Evolutionary conservation across 331 rosid genomes (phyloP).

Genomic region (Cydonia oblonga): DNA sequence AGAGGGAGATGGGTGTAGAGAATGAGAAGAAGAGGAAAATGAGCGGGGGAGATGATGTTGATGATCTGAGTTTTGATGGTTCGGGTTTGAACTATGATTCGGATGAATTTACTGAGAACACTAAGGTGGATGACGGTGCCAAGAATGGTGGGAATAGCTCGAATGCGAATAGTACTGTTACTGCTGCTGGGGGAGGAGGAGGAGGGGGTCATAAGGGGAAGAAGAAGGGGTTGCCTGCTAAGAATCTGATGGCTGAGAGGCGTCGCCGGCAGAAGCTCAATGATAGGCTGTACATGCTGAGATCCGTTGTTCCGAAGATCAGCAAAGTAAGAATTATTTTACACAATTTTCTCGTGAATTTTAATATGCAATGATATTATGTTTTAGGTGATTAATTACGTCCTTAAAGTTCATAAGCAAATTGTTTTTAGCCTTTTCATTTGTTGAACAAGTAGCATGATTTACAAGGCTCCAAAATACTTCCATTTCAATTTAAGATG

Average conservation of each 20-base stretch:
- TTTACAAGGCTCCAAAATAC: not conserved
- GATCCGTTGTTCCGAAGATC: slow-evolving; percentile 81
- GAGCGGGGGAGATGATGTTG: slow-evolving; percentile 31
- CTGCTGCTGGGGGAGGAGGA: slow-evolving; percentile 15
- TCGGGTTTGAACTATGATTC: slow-evolving; percentile 60
- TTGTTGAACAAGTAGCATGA: not conserved
- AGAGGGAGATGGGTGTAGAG: slow-evolving; percentile 19
- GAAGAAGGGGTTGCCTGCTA: slow-evolving; percentile 78
- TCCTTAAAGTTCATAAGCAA: slow-evolving; percentile 1
- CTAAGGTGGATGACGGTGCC: slow-evolving; percentile 34
- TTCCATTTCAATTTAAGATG: not conserved
- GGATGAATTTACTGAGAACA: slow-evolving; percentile 45
- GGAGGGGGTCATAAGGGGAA: slow-evolving; percentile 55
- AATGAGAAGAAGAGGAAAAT: slow-evolving; percentile 28
- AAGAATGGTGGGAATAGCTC: slow-evolving; percentile 42
- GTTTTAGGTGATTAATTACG: not conserved
- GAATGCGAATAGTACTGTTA: slow-evolving; percentile 36
- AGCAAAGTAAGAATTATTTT: slow-evolving; percentile 49
- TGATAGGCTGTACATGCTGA: slow-evolving; percentile 38
- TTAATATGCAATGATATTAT: not conserved
- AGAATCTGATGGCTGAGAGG: slow-evolving; percentile 83
- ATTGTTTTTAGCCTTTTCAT: not conserved
- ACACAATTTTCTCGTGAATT: not conserved
- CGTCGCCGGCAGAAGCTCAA: slow-evolving; percentile 52
- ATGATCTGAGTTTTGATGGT: slow-evolving; percentile 46